These are phyloP conservation scores for Diaporthe citri DNA, from an alignment of 2,329 filamentous ascomycete genomes.

Conservation along the genomic window DNA sequence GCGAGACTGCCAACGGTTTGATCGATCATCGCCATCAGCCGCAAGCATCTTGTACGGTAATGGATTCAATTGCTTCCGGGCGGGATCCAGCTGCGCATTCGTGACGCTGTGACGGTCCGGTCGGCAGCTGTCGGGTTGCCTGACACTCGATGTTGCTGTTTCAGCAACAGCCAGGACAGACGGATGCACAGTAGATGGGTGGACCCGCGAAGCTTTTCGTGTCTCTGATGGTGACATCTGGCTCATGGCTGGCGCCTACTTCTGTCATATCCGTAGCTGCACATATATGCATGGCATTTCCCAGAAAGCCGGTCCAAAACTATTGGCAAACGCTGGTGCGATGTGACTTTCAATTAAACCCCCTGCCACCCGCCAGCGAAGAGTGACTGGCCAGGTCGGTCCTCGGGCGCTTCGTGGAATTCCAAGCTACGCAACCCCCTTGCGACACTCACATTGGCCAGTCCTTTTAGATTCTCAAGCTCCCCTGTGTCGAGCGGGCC, in stretches of 20 bases:
- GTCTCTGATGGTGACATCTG: conserved; percentile 8
- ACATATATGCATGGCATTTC: conserved; percentile 5
- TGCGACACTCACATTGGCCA: conserved; percentile 29
- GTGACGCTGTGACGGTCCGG: conserved; percentile 5
- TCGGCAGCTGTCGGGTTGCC: conserved; percentile 11
- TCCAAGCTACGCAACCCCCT: conserved; percentile 9
- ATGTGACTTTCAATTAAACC: conserved; percentile 39
- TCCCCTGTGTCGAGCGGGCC: conserved; percentile 32
- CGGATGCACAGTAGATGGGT: neutral
- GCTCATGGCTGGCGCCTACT: conserved; percentile 19
- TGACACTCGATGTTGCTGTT: neutral
- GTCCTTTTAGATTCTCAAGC: neutral
- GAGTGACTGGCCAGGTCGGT: conserved; percentile 19
- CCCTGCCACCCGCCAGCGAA: conserved; percentile 24
- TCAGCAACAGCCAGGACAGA: neutral
- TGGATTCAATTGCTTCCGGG: neutral
- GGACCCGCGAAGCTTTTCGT: neutral
- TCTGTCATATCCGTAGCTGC: neutral
- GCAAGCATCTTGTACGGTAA: neutral
- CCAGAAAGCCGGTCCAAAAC: conserved; percentile 26
- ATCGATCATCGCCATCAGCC: neutral
- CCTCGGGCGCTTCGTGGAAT: conserved; percentile 12
- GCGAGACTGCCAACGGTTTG: neutral
- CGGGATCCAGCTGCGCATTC: neutral
- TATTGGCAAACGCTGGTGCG: conserved; percentile 29